These are phyloP conservation scores for Magnaporthales sp. DNA, from an alignment of 2,329 filamentous ascomycete species.

Conservation along the genomic window DNA sequence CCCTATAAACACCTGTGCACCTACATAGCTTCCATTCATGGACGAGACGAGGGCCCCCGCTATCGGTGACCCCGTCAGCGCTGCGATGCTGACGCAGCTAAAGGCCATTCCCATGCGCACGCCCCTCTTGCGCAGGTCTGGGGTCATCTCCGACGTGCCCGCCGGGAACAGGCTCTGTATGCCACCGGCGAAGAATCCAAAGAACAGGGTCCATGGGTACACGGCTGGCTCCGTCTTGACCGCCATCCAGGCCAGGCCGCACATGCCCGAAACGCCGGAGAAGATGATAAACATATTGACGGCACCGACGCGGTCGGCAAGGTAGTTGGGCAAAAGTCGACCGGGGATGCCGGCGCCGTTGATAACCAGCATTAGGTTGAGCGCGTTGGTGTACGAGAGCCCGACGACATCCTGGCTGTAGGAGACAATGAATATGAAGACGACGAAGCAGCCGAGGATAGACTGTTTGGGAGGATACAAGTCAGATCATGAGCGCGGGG, in stretches of 20 bases:
- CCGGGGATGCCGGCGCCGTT: conserved; percentile 54
- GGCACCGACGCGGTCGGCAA: conserved; percentile 50
- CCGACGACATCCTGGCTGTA: conserved; percentile 35
- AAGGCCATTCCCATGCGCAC: conserved; percentile 52
- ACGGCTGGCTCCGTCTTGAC: conserved; percentile 40
- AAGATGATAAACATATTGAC: conserved; percentile 52
- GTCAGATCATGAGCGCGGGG: too few relatives aligned
- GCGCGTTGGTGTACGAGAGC: conserved; percentile 37
- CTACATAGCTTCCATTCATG: conserved; percentile 30
- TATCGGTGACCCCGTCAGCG: conserved; percentile 43
- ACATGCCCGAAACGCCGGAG: conserved; percentile 28
- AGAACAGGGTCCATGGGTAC: conserved; percentile 54
- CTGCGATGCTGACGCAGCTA: conserved; percentile 43
- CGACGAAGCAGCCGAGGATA: conserved; percentile 46
- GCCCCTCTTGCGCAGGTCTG: conserved; percentile 41
- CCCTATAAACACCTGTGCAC: conserved; percentile 41
- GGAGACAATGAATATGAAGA: conserved; percentile 49
- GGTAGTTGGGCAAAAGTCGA: conserved; percentile 46
- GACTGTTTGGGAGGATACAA: conserved; percentile 19
- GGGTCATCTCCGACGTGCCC: conserved; percentile 44
- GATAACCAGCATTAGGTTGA: conserved; percentile 55
- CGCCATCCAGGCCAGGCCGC: conserved; percentile 49
- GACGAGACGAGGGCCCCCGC: conserved; percentile 38
- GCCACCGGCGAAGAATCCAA: conserved; percentile 54
- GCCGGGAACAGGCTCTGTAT: conserved; percentile 62